Base-by-base conservation (phyloP, 139 green algal genomes). In the Asterochloris erici region DNA sequence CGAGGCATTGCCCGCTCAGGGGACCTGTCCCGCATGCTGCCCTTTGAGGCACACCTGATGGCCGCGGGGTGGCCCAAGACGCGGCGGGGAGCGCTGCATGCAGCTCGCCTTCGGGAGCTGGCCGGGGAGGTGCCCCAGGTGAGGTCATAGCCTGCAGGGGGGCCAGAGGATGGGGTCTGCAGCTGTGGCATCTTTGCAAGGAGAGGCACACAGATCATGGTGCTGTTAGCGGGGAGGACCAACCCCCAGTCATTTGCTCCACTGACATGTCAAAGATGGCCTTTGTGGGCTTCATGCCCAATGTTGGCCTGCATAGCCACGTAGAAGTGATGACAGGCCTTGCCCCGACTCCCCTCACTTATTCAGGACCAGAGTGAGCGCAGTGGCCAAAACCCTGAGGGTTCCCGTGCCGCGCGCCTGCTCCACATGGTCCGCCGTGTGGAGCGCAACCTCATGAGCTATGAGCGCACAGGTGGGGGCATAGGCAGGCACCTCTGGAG, bases 21-120 rank as follows among this genome's bases (percentile, higher is more conserved):
- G 16, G 95, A 98, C 71, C 85, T 98, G 15, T 95, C 88, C 12
- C 90, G 92, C 82, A 98, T 98, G 93, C 89, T 98, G 76, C 95
- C 95, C 12, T 85, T 86, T 28, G 95, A 98, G 81, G 92, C 93
- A 69, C 89, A 91, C 61, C 87, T 98, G 68, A 85, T 98, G 79
- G 95, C 95, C 0, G 89, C 92, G 21, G 94, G 95, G 2, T 94
- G 94, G 93, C 91, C 90, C 24, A 81, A 85, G 82, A 74, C 62
- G 68, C 76, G 38, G 38, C 38, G 38, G 38, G 60, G 15, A 28
- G 21, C 68, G 68, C 21, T 27, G 68, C 21, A 61, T 62, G 73
- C n/a, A 54, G 38, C 38, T 6, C 38, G 38, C 38, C 38, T 54
- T 6, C 38, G 38, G 38, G 38, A 54, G 38, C 38, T 54, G 38